Evolutionary conservation across 768 basidiomycete species (phyloP), one percentile per base, ranked within the genome.

Genomic region (Pleurotus tuber-regium): DNA sequence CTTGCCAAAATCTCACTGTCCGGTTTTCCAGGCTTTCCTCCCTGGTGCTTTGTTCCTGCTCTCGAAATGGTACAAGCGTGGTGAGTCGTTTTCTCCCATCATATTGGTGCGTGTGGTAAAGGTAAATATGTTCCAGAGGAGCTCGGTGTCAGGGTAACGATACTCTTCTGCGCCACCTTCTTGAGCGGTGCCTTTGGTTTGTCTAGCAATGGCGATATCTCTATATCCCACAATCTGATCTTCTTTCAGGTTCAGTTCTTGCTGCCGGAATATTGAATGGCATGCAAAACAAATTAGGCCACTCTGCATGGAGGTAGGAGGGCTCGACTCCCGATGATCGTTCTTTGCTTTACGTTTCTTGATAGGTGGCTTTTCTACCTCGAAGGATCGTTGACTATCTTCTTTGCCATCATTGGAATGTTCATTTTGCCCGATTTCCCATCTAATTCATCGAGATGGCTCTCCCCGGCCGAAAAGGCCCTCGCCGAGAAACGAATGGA

Each of bases 141-240:
- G 31, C 36, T 50, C 24, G 49, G 49, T 16, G 21, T 50, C 14
- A 38, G 73, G n/a, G 70, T 67, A 16, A 70, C 74, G 36, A 67
- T 75, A 39, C 63, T 78, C 21, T 77, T 72, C 56, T 76, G 74
- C 56, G 76, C 78, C 29, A 77, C 74, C 53, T 63, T 80, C 26
- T 72, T 77, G 50, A 71, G 70, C 21, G 80, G 81, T 65, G 81
- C 79, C 4, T 80, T 81, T 55, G 79, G 79, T 53, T 21, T 30
- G 44, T 24, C 5, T 14, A 14, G 19, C 18, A 10, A 25, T 33
- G 12, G 19, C 23, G 29, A 3, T 16, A 1, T 67, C 29, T 21
- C 30, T 8, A 23, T 19, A 23, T 19, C 4, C n/a, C 46, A 18
- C 9, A 18, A n/a, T 19, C 43, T 44, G 25, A 47, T 31, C 18